Evolutionary conservation across 163 green algal species (phyloP).

Genomic region (Scenedesmus sp.): DNA sequence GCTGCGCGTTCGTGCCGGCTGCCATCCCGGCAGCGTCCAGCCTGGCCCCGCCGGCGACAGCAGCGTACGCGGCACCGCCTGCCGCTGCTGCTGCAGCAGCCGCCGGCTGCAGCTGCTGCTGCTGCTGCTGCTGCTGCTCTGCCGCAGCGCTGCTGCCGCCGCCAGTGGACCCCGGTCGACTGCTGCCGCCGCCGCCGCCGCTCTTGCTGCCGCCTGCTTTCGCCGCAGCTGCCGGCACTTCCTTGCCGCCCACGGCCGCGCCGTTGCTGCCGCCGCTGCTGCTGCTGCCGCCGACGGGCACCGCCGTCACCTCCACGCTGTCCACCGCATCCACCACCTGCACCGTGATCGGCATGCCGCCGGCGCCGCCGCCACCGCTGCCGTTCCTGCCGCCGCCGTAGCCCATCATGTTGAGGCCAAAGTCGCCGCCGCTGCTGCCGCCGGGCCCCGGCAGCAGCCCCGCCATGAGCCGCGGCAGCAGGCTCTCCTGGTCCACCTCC

Average conservation of each 20-base stretch:
- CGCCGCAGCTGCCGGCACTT: background rate
- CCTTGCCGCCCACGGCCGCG: background rate
- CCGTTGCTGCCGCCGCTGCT: background rate
- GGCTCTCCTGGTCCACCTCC: background rate
- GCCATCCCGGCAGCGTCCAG: conserved; percentile 23
- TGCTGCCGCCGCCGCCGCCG: background rate
- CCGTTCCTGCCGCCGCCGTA: background rate
- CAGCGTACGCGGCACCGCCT: conserved; percentile 24
- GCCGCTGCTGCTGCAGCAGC: conserved; percentile 14
- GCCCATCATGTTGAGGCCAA: conserved; percentile 32
- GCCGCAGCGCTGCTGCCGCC: background rate
- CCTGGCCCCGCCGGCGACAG: background rate
- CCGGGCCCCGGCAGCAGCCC: conserved; percentile 51
- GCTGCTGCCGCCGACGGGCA: conserved; percentile 18
- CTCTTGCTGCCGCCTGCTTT: background rate
- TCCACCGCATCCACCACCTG: conserved; percentile 43
- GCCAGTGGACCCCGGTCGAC: background rate
- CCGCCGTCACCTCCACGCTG: conserved; percentile 13
- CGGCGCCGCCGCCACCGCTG: background rate
- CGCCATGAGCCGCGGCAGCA: conserved; percentile 24
- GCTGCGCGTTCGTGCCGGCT: conserved; percentile 14
- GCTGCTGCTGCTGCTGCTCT: conserved; percentile 37
- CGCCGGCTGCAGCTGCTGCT: conserved; percentile 8
- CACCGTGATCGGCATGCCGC: conserved; percentile 39
- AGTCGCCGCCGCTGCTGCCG: conserved; percentile 48